Evolutionary conservation across 805 yeast species (phyloP).

Genomic region (Ogataea philodendri): DNA sequence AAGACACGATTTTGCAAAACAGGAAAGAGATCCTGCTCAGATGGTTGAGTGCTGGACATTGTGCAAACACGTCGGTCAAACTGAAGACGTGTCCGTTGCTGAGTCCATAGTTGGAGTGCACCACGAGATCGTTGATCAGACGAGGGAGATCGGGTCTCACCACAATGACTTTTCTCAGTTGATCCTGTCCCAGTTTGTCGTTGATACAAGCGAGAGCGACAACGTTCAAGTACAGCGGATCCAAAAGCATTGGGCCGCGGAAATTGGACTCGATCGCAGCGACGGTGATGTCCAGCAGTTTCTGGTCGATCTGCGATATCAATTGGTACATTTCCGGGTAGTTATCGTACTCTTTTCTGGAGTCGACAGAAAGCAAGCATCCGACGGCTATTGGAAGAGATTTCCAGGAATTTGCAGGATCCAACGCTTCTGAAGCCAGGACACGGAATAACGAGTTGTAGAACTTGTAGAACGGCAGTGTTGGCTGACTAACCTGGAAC

Average conservation of each 20-base stretch:
- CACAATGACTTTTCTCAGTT: slow-evolving; percentile 10
- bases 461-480: slow-evolving; percentile 43
- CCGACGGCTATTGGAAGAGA: slow-evolving; percentile 49
- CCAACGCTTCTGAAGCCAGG: slow-evolving; percentile 26
- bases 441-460: slow-evolving; percentile 40
- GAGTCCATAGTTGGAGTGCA: slow-evolving; percentile 26
- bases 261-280: slow-evolving; percentile 11
- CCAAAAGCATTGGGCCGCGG: slow-evolving; percentile 10
- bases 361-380: slow-evolving; percentile 36
- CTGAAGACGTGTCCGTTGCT: slow-evolving; percentile 17
- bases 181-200: slow-evolving; percentile 12
- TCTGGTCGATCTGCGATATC: slow-evolving; percentile 24
- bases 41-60: slow-evolving; percentile 42
- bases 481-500: slow-evolving; percentile 46
- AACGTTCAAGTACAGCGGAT: slow-evolving; percentile 16
- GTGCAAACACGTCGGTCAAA: slow-evolving; percentile 5
- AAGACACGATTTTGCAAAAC: slow-evolving; percentile 21
- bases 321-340: slow-evolving; percentile 27
- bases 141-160: slow-evolving; percentile 19
- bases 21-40: slow-evolving; percentile 48
- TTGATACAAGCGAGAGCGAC: slow-evolving; percentile 20
- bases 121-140: slow-evolving; percentile 16
- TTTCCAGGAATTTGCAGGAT: slow-evolving; percentile 40
- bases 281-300: slow-evolving; percentile 15
- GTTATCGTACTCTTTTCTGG: slow-evolving; percentile 24